Evolutionary conservation across 768 basidiomycete genomes (phyloP).

Genomic region (Phanerodontia chrysosporium): DNA sequence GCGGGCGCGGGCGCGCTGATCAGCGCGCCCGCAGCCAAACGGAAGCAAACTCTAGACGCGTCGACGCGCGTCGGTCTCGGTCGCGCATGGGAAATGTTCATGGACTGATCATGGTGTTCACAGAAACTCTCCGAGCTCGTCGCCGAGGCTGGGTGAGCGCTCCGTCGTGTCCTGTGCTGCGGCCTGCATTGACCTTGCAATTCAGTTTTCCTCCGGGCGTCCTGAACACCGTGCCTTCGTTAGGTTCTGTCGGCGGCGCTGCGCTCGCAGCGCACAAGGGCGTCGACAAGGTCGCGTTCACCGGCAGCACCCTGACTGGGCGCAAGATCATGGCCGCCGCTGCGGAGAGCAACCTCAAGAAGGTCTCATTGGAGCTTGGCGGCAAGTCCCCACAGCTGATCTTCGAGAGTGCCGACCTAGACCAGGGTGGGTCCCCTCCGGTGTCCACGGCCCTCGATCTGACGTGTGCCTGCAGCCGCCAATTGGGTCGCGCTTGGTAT

Average conservation of each 20-base stretch:
- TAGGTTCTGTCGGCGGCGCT: slow-evolving; percentile 79
- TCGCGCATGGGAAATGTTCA: neutral
- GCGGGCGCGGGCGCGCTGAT: neutral
- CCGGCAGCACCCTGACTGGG: slow-evolving; percentile 87
- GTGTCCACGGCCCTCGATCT: neutral
- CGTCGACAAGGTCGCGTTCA: slow-evolving; percentile 95
- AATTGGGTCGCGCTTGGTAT: slow-evolving; percentile 85
- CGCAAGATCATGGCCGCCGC: slow-evolving; percentile 90
- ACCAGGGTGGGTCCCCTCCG: slow-evolving; percentile 53
- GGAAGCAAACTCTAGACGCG: neutral
- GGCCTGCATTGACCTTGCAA: neutral
- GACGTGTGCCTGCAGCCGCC: slow-evolving; percentile 46
- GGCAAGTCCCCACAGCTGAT: slow-evolving; percentile 89
- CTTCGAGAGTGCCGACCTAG: slow-evolving; percentile 88
- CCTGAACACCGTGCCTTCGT: slow-evolving; percentile 81
- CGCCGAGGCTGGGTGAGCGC: slow-evolving; percentile 73
- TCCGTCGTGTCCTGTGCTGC: neutral
- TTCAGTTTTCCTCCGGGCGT: slow-evolving; percentile 86
- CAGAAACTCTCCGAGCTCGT: slow-evolving; percentile 81
- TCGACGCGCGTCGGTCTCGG: neutral
- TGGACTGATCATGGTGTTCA: neutral
- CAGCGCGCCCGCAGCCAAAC: neutral
- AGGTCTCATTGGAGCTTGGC: slow-evolving; percentile 93
- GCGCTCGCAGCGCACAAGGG: slow-evolving; percentile 78
- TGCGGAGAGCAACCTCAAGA: slow-evolving; percentile 91